A percentile compares a stretch with the other conserved stretches of the same genome.
These are phyloP conservation scores for Daucus carota DNA, from an alignment of 129 eudicot genomes.

Conservation along the genomic window DH1_v3.0 NC_030385.2:29647501-29648000, in stretches of 20 bases:
- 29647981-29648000: constrained; percentile 44
- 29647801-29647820: constrained; percentile 32
- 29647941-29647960: constrained; percentile 37
- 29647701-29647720: background rate
- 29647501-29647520: background rate
- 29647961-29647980: constrained; percentile 45
- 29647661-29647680: background rate
- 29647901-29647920: constrained; percentile 57
- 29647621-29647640: background rate
- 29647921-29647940: constrained; percentile 37
- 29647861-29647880: constrained; percentile 45
- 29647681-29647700: background rate
- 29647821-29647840: constrained; percentile 28
- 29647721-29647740: background rate
- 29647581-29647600: background rate
- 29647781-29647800: background rate
- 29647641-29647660: background rate
- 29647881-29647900: constrained; percentile 47
- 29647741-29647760: background rate
- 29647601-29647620: background rate
- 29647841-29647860: constrained; percentile 57
- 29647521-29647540: background rate
- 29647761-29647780: background rate
- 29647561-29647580: background rate
- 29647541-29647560: background rate